Percentiles rank a stretch among this genome's conserved stretches.
These are phyloP conservation scores for Backusella liffmaniae DNA, from an alignment of 192 early-diverging fungal species.

Conservation along the genomic window DNA sequence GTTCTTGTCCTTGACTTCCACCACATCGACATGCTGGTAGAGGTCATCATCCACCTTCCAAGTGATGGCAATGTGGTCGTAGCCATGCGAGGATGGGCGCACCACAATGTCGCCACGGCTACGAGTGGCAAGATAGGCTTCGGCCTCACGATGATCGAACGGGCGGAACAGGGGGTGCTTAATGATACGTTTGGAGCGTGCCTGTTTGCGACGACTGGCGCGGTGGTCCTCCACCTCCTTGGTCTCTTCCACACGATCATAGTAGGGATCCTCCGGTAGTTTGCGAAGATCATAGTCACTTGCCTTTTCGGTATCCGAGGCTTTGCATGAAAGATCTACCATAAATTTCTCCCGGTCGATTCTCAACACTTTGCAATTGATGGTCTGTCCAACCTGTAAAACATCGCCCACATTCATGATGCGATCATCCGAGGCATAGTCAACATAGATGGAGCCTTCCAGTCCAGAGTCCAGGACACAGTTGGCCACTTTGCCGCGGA, in stretches of 20 bases:
- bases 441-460: constrained; percentile 78
- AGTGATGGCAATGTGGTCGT: constrained; percentile 87
- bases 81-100: constrained; percentile 86
- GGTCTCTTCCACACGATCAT: constrained; percentile 55
- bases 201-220: constrained; percentile 28
- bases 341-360: constrained; percentile 77
- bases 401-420: constrained; percentile 58
- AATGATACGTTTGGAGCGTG: constrained; percentile 58
- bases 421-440: constrained; percentile 56
- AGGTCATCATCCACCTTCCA: constrained; percentile 88
- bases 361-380: constrained; percentile 75
- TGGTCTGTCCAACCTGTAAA: constrained; percentile 64
- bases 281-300: constrained; percentile 43
- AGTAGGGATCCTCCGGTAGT: constrained; percentile 55
- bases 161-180: constrained; percentile 86
- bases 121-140: constrained; percentile 64
- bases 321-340: constrained; percentile 73
- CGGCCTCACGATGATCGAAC: constrained; percentile 69
- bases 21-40: constrained; percentile 86
- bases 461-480: constrained; percentile 76
- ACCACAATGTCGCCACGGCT: constrained; percentile 80
- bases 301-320: constrained; percentile 51
- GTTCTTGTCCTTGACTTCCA: constrained; percentile 69
- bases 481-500: constrained; percentile 74
- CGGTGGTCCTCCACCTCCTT: constrained; percentile 31